phyloP scores from a whole-genome alignment of 2,329 filamentous ascomycete species.

The Aspergillus oerlinghausenensis region DNA sequence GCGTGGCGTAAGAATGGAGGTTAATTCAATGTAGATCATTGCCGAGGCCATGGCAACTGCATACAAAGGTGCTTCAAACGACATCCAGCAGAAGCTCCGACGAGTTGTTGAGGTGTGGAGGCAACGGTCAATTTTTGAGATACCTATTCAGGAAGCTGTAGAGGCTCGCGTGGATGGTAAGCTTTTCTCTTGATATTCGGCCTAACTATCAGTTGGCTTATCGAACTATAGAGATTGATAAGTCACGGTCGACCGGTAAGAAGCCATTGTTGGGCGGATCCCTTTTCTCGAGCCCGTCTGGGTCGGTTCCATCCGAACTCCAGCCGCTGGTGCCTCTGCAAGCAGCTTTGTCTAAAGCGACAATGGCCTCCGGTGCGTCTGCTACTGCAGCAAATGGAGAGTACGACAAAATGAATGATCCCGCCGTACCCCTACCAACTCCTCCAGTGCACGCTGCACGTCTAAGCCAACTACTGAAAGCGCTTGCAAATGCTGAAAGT shows the following conservation, averaged over 20 bases:
- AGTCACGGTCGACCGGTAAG: slow-evolving; percentile 47
- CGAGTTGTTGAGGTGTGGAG: slow-evolving; percentile 94
- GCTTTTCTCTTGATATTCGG: slow-evolving; percentile 13
- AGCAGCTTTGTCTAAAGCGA: slow-evolving; percentile 67
- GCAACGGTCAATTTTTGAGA: slow-evolving; percentile 77
- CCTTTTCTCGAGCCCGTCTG: slow-evolving; percentile 59
- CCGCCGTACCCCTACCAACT: slow-evolving; percentile 63
- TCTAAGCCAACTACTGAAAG: slow-evolving; percentile 83
- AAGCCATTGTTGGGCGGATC: slow-evolving; percentile 62
- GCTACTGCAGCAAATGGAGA: slow-evolving; percentile 71
- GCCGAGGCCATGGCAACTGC: slow-evolving; percentile 86
- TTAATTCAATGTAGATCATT: slow-evolving; percentile 55
- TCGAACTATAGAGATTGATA: slow-evolving; percentile 50
- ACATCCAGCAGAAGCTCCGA: slow-evolving; percentile 81
- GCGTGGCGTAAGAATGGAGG: not conserved
- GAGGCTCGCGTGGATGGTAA: slow-evolving; percentile 75
- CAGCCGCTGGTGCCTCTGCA: slow-evolving; percentile 69
- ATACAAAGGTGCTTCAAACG: slow-evolving; percentile 81
- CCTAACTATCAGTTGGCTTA: slow-evolving; percentile 6
- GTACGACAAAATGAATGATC: slow-evolving; percentile 76
- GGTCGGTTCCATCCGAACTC: slow-evolving; percentile 69
- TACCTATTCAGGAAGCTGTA: slow-evolving; percentile 71
- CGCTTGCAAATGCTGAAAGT: slow-evolving; percentile 79
- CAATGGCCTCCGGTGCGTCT: slow-evolving; percentile 62
- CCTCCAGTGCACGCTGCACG: slow-evolving; percentile 89